Conservation (phyloP, 345 rosid species). For the Gynandropsis gynandra region DNA sequence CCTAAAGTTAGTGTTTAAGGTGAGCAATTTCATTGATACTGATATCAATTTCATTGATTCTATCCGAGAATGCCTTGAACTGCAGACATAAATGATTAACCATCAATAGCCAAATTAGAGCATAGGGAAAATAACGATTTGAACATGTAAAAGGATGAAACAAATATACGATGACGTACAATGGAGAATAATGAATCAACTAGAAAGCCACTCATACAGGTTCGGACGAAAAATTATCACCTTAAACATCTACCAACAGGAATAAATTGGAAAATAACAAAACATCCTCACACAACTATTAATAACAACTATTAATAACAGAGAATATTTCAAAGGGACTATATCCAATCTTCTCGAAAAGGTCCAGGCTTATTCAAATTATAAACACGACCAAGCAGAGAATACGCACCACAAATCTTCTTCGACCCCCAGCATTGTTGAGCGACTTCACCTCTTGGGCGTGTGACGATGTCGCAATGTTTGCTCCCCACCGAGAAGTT, state of each 20-base stretch:
- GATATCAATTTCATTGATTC: constrained; percentile 68
- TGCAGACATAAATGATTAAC: constrained; percentile 27
- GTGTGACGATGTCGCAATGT: constrained; percentile 23
- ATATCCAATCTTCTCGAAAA: not conserved
- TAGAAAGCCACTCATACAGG: not conserved
- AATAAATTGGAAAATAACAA: constrained; percentile 4
- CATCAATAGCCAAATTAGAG: constrained; percentile 18
- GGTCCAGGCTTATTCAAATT: not conserved
- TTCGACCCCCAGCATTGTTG: constrained; percentile 59
- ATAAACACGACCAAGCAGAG: not conserved
- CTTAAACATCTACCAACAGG: not conserved
- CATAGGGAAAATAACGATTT: not conserved
- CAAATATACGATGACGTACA: not conserved
- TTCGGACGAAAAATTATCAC: not conserved
- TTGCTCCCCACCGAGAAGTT: no score
- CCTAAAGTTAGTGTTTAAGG: no score
- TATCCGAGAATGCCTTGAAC: constrained; percentile 67
- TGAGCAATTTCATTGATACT: constrained; percentile 68
- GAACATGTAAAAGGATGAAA: not conserved
- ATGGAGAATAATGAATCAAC: not conserved
- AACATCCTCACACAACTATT: not conserved
- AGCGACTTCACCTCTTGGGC: constrained; percentile 82
- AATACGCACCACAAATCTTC: constrained; percentile 57
- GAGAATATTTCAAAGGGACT: no score
- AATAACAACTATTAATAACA: not conserved